A percentile compares a stretch with the other conserved stretches of the same genome.
These are phyloP conservation scores for Dentipellis sp. DNA, from an alignment of 768 basidiomycete genomes.

Conservation along the genomic window DNA sequence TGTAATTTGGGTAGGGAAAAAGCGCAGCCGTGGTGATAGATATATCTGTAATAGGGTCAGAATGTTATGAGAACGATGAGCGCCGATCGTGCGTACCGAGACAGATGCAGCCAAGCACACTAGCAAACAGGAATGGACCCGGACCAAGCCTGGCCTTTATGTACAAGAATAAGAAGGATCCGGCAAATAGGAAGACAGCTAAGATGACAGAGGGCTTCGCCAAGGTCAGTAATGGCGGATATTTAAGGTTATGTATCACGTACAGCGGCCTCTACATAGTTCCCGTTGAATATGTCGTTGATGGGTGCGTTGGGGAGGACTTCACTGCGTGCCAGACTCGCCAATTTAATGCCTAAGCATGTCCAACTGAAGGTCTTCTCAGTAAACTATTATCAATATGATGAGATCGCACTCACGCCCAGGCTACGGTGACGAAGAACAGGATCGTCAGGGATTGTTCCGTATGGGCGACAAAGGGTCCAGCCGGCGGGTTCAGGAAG, in stretches of 20 bases:
- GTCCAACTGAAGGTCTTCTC: conserved; percentile 38
- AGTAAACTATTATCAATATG: neutral
- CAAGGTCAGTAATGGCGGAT: neutral
- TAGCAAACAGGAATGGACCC: conserved; percentile 51
- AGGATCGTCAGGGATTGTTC: conserved; percentile 56
- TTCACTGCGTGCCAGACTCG: conserved; percentile 43
- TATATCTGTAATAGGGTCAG: conserved; percentile 35
- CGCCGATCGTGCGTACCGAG: conserved; percentile 31
- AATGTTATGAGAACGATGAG: neutral
- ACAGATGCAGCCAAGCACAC: conserved; percentile 50
- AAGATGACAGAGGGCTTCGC: conserved; percentile 48
- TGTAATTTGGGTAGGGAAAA: conserved; percentile 60
- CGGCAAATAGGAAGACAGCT: conserved; percentile 55
- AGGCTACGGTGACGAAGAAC: conserved; percentile 36
- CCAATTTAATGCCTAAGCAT: conserved; percentile 55
- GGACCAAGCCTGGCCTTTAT: conserved; percentile 52
- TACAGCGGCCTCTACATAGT: conserved; percentile 46
- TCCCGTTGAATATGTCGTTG: conserved; percentile 34
- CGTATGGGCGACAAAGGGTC: conserved; percentile 58
- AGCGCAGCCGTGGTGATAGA: conserved; percentile 46
- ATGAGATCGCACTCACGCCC: conserved; percentile 34
- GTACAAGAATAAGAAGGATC: conserved; percentile 47
- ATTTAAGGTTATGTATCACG: conserved; percentile 19
- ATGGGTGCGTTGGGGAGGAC: conserved; percentile 30
- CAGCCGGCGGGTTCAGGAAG: conserved; percentile 57